These are phyloP conservation scores for Blastobotrys raffinosifermentans DNA, from an alignment of 1,139 yeast genomes.

Conservation along the genomic window DNA sequence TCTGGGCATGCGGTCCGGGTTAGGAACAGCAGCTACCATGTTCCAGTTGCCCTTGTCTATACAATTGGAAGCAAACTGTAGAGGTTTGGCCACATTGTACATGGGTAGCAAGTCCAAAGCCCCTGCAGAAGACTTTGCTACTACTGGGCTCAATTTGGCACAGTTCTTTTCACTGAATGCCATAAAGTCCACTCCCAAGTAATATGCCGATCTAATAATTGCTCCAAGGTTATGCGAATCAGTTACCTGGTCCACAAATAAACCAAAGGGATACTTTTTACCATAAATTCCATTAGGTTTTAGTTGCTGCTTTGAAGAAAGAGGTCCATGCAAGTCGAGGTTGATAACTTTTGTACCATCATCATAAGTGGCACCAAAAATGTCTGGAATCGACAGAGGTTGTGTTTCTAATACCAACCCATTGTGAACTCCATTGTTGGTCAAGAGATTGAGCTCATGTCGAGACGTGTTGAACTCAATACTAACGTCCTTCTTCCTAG, in stretches of 20 bases:
- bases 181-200: constrained; percentile 77
- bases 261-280: constrained; percentile 54
- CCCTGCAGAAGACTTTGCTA: constrained; percentile 82
- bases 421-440: constrained; percentile 74
- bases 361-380: constrained; percentile 20
- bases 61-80: constrained; percentile 59
- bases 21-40: constrained; percentile 52
- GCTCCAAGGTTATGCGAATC: constrained; percentile 94
- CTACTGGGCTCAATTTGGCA: constrained; percentile 70
- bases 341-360: constrained; percentile 31
- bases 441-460: constrained; percentile 53
- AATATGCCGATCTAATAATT: constrained; percentile 73
- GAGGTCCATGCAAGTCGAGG: constrained; percentile 9
- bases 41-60: constrained; percentile 70
- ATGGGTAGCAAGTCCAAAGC: constrained; percentile 71
- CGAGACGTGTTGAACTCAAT: constrained; percentile 37
- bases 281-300: constrained; percentile 8
- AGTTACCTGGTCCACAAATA: constrained; percentile 74
- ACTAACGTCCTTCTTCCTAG: constrained; percentile 42
- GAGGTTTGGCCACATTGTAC: constrained; percentile 51
- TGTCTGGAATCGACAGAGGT: constrained; percentile 45
- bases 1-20: constrained; percentile 17
- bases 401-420: constrained; percentile 70
- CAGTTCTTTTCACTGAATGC: constrained; percentile 65
- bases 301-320: constrained; percentile 1